These are phyloP conservation scores for Puccinia polysora DNA, from an alignment of 1,284 basidiomycete species.

Conservation along the genomic window DNA sequence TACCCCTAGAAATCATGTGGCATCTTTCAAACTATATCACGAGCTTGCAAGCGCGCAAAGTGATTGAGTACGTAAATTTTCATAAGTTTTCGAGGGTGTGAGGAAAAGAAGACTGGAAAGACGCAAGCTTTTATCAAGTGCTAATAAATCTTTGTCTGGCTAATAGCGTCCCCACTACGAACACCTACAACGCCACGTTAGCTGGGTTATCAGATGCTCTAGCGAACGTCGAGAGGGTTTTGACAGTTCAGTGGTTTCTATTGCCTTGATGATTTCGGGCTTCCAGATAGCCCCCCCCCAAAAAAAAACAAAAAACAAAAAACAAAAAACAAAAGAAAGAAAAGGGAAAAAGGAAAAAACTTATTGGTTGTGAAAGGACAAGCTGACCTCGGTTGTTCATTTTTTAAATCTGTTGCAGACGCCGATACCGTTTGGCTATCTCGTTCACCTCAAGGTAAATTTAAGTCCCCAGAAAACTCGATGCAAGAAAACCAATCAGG, in stretches of 20 bases:
- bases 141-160: neutral
- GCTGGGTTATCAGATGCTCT: slow-evolving; percentile 1
- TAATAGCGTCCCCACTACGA: slow-evolving; percentile 9
- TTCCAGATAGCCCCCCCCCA: neutral
- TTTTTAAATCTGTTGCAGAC: neutral
- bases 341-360: neutral
- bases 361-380: neutral
- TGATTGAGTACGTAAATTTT: no score
- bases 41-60: no score
- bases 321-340: no score
- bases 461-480: no score
- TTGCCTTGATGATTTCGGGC: neutral
- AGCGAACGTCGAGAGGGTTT: neutral
- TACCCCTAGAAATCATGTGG: no score
- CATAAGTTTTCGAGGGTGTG: no score
- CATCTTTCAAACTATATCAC: no score
- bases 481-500: no score
- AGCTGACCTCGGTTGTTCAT: neutral
- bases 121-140: no score
- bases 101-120: no score
- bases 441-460: slow-evolving; percentile 16
- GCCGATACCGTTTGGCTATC: slow-evolving; percentile 18
- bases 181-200: neutral
- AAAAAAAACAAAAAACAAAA: no score
- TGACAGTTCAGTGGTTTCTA: slow-evolving; percentile 3